Evolutionary conservation across 352 stramenopile genomes (phyloP).

Genomic region (Blastocystis sp.): DNA sequence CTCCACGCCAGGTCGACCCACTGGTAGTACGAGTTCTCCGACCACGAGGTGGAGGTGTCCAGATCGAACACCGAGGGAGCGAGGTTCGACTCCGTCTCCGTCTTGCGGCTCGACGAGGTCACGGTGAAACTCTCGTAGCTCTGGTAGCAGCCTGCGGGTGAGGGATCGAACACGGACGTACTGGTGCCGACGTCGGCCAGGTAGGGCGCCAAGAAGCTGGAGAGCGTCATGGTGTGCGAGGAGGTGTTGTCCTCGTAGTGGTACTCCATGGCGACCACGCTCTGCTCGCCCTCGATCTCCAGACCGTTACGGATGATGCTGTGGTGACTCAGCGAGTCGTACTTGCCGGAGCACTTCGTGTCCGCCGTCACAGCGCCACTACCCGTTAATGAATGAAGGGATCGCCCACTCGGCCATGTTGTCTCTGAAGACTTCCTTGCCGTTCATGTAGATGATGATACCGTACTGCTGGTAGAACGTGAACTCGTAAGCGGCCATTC

Average conservation of each 20-base stretch:
- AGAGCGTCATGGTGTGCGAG: conserved; percentile 26
- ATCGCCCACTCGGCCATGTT: conserved; percentile 46
- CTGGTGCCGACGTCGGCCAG: not conserved
- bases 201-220: conserved; percentile 56
- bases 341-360: not conserved
- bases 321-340: conserved; percentile 3
- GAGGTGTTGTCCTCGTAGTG: conserved; percentile 28
- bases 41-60: not conserved
- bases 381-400: not conserved
- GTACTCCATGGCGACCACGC: conserved; percentile 53
- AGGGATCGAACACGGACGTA: not conserved
- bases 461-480: conserved; percentile 65
- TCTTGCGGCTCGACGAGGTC: not conserved
- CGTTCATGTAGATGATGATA: conserved; percentile 69
- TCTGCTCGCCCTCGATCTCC: conserved; percentile 17
- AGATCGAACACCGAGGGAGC: conserved; percentile 19
- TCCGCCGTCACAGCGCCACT: conserved; percentile 28
- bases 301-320: conserved; percentile 69
- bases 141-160: conserved; percentile 13
- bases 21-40: not conserved
- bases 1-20: conserved; percentile 32
- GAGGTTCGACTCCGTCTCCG: not conserved
- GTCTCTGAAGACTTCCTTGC: conserved; percentile 53
- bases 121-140: conserved; percentile 32
- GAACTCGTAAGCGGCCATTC: conserved; percentile 63